Evolutionary conservation across 352 stramenopile species (phyloP), one percentile per base, ranked within the genome.

Genomic region (Pythium myriotylum): DNA sequence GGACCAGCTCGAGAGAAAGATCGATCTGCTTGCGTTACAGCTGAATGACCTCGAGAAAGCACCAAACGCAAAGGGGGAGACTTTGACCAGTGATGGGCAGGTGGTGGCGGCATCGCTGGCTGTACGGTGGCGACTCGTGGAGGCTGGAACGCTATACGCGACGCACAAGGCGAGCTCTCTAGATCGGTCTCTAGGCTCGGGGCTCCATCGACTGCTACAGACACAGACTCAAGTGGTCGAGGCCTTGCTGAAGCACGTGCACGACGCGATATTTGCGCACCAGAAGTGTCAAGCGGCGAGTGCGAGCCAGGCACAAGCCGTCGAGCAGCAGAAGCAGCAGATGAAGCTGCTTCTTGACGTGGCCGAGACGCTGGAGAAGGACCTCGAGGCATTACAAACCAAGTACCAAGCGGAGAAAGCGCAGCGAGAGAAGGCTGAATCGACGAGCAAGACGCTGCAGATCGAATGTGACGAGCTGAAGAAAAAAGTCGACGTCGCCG

Each of bases 271-370:
- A n/a, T 32, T 51, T 14, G 51, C 59, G 12, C 43, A 61, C 19
- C 40, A 58, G 4, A 66, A 70, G 7, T 61, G 59, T 37, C n/a
- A 63, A 16, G 23, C 20, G 4, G 51, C 50, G 23, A 58, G 41
- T 4, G 54, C 41, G 9, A 32, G 61, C 55, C 62, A 77, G 33
- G 35, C 65, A 35, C 68, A 59, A 17, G 59, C 57, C 40, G 43
- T 49, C 2, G 59, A 57, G 24, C 62, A 75, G 29, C 53, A 69
- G 17, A 68, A 82, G 53, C 48, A 76, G 5, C 79, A 88, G 54
- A 76, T 87, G 37, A 81, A 86, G n/a, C 52, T 77, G 45, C 65
- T 91, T 9, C 67, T 91, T 7, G 79, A 89, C 32, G 79, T 89
- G 0, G 80, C 79, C 9, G 79, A 89, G 60, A 71, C 67, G 0